phyloP scores from a whole-genome alignment of 2,329 filamentous ascomycete genomes.

The Pseudocercospora crystallina region DNA sequence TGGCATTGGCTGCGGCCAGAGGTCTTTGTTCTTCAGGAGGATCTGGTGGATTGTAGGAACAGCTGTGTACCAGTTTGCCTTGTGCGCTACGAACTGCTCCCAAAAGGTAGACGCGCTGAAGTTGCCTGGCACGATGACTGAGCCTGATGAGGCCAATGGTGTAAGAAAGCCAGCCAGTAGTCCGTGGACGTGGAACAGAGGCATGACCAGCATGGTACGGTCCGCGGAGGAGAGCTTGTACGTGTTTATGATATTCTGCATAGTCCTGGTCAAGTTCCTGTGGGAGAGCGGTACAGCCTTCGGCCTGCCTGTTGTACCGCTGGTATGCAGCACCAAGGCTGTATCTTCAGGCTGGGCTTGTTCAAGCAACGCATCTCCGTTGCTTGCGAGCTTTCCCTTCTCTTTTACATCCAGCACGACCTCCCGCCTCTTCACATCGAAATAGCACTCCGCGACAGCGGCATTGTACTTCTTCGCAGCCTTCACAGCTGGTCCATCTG shows the following conservation, averaged over 20 bases:
- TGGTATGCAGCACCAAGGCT: conserved; percentile 79
- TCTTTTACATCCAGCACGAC: conserved; percentile 79
- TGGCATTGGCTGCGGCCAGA: conserved; percentile 62
- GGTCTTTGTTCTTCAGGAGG: conserved; percentile 67
- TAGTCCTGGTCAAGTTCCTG: conserved; percentile 75
- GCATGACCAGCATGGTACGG: conserved; percentile 85
- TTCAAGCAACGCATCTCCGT: conserved; percentile 49
- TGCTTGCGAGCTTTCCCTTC: conserved; percentile 62
- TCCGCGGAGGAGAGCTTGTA: conserved; percentile 71
- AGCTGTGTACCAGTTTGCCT: conserved; percentile 88
- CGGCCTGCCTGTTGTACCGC: conserved; percentile 79
- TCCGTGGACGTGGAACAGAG: conserved; percentile 88
- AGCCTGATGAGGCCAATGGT: conserved; percentile 72
- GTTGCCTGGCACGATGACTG: conserved; percentile 72
- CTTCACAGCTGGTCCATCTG: conserved; percentile 69
- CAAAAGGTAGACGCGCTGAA: conserved; percentile 86
- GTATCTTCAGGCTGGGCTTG: conserved; percentile 70
- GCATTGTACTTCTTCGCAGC: conserved; percentile 77
- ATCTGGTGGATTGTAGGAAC: conserved; percentile 94
- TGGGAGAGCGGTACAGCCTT: conserved; percentile 84
- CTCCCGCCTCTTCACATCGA: conserved; percentile 60
- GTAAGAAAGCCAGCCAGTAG: conserved; percentile 79
- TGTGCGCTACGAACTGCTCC: conserved; percentile 69
- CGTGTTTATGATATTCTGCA: conserved; percentile 78
- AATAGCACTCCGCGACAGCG: conserved; percentile 84